Percentiles rank a stretch among this genome's conserved stretches.
phyloP scores from a whole-genome alignment of 208 protist genomes.

The Trypanosoma cruzi region DNA sequence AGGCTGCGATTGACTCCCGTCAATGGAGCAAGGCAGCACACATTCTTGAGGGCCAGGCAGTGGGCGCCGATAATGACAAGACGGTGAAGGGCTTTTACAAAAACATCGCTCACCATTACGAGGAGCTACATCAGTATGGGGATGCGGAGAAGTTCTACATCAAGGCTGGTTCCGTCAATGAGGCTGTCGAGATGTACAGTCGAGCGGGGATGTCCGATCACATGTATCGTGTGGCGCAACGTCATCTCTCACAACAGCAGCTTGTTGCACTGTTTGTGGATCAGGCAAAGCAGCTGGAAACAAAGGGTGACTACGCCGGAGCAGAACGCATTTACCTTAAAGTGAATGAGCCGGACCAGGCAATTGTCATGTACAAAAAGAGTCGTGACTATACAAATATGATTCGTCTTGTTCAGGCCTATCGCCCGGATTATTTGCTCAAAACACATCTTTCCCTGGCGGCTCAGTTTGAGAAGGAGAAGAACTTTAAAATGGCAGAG shows the following conservation, averaged over 20 bases:
- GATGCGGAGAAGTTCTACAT: slow-evolving; percentile 96
- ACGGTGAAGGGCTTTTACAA: slow-evolving; percentile 81
- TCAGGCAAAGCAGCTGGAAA: slow-evolving; percentile 95
- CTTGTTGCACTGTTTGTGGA: slow-evolving; percentile 91
- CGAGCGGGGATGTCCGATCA: slow-evolving; percentile 92
- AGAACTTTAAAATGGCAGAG: slow-evolving; percentile 94
- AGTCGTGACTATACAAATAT: slow-evolving; percentile 92
- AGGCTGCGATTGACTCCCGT: slow-evolving; percentile 94
- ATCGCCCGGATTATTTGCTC: slow-evolving; percentile 91
- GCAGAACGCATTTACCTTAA: slow-evolving; percentile 97
- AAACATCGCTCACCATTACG: slow-evolving; percentile 95
- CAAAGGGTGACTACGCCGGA: slow-evolving; percentile 92
- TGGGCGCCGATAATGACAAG: slow-evolving; percentile 46
- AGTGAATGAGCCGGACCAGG: slow-evolving; percentile 96
- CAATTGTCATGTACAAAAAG: slow-evolving; percentile 97
- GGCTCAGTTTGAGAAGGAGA: slow-evolving; percentile 96
- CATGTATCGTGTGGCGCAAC: slow-evolving; percentile 94
- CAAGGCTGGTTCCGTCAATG: slow-evolving; percentile 79
- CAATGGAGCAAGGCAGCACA: slow-evolving; percentile 95
- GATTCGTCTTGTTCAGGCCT: slow-evolving; percentile 93
- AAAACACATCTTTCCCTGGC: slow-evolving; percentile 96
- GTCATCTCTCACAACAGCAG: slow-evolving; percentile 91
- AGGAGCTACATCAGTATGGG: slow-evolving; percentile 87
- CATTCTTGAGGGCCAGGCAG: slow-evolving; percentile 78
- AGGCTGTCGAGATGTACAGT: slow-evolving; percentile 98